Evolutionary conservation across 192 early-diverging fungal species (phyloP), one percentile per base, ranked within the genome.

Genomic region (Coemansia sp.): DNA sequence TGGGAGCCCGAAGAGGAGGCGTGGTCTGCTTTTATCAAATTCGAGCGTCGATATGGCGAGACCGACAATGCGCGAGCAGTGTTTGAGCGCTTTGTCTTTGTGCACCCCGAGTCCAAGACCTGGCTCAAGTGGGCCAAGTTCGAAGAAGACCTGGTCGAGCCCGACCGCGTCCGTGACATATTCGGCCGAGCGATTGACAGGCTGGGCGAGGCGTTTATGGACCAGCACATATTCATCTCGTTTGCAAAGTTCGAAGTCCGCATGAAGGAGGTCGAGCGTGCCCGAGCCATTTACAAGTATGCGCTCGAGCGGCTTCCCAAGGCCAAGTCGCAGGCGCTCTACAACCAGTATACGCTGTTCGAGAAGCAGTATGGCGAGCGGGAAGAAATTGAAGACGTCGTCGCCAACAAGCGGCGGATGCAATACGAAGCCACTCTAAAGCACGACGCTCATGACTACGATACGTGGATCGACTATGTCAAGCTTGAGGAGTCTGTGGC

Each of bases 101-200:
- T 92, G 33, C 94, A 97, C 71, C 98, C 97, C 6, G 88, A 96
- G 44, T 91, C 97, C 6, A 93, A 93, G 60, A 92, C 97, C 74
- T 99, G 98, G 97, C 87, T 99, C 57, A 93, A 93, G 75, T 99
- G 95, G 94, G 89, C 95, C 6, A 90, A 91, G 74, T 99, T 97
- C 84, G 98, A 98, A 81, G 96, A 99, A 72, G 86, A 90, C 5
- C 86, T 91, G 36, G 91, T 90, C 15, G 85, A 90, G 22, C 68
- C 86, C 6, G 93, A 93, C 88, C 77, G 74, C 49, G 78, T 68
- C 43, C 90, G 98, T 38, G 92, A 92, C 36, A 94, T 99, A 46
- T 98, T 93, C 78, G 91, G 90, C 24, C 87, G 91, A 52, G 96
- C 95, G 13, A 90, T 98, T 34, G 92, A 94, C 40, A 88, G 87